phyloP scores from a whole-genome alignment of 177 flowering plant species.

The Tripterygium wilfordii region DNA sequence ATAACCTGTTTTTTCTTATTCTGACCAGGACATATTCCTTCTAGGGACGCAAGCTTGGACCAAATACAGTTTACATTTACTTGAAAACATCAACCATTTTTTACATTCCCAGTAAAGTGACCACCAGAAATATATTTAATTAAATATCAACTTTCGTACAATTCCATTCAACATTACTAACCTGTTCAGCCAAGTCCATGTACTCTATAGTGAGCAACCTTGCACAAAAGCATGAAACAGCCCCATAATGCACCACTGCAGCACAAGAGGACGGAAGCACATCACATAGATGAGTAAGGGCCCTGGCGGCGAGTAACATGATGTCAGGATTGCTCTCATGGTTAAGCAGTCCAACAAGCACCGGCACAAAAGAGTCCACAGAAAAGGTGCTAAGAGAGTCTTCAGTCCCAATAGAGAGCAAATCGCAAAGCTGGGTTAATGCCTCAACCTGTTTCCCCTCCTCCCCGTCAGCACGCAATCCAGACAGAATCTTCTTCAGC shows the following conservation, averaged over 20 bases:
- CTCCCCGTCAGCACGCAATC: constrained; percentile 93
- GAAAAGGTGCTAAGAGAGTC: constrained; percentile 91
- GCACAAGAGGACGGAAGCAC: constrained; percentile 96
- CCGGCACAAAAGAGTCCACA: constrained; percentile 93
- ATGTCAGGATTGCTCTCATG: constrained; percentile 95
- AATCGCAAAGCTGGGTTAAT: constrained; percentile 88
- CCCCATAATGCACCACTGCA: constrained; percentile 96
- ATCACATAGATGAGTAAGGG: constrained; percentile 88
- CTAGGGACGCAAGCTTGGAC: too few relatives aligned
- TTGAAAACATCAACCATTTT: too few relatives aligned
- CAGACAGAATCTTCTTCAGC: constrained; percentile 88
- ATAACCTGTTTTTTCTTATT: too few relatives aligned
- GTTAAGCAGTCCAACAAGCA: constrained; percentile 87
- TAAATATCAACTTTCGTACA: too few relatives aligned
- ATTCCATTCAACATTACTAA: too few relatives aligned
- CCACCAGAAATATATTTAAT: too few relatives aligned
- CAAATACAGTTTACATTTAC: too few relatives aligned
- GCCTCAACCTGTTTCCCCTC: constrained; percentile 97
- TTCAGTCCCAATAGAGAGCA: constrained; percentile 96
- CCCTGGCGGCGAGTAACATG: constrained; percentile 96
- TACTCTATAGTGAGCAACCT: constrained; percentile 94
- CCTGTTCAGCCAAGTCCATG: constrained; percentile 99
- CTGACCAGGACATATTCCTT: too few relatives aligned
- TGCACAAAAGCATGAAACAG: constrained; percentile 84
- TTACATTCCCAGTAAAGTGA: too few relatives aligned